Evolutionary conservation across 345 rosid genomes (phyloP).

Genomic region (Rhizophora mangle): DNA sequence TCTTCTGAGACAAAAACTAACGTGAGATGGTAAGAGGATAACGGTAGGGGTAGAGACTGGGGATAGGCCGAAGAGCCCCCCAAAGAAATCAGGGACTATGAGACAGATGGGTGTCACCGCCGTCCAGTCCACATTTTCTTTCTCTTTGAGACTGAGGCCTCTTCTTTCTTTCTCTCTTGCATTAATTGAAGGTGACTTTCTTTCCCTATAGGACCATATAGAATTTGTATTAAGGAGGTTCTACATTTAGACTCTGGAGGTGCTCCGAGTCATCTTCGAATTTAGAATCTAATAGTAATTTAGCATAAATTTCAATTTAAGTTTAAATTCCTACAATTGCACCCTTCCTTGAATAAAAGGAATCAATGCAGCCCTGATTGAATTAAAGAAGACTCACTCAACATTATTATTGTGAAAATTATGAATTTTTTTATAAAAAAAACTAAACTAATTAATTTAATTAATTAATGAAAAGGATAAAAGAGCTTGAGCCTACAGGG

Average conservation of each 20-base stretch:
- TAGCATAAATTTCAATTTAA: no score
- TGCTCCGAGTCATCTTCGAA: neutral
- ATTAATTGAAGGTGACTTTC: slow-evolving; percentile 16
- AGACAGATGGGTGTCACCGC: slow-evolving; percentile 7
- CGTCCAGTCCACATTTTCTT: neutral
- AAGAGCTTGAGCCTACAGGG: no score
- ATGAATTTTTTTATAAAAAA: no score
- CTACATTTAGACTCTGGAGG: neutral
- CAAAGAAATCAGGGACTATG: slow-evolving; percentile 23
- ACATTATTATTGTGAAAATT: no score
- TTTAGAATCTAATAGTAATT: neutral
- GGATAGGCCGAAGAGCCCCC: neutral
- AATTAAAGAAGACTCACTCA: no score
- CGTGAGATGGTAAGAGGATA: neutral
- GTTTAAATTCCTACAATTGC: no score
- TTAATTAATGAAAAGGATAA: no score
- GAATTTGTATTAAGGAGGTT: neutral
- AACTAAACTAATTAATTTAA: no score
- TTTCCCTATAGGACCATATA: neutral
- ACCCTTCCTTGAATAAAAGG: no score
- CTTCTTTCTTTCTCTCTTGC: neutral
- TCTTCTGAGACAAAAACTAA: slow-evolving; percentile 2
- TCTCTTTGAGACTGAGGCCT: neutral
- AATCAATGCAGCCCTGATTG: no score
- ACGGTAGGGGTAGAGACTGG: slow-evolving; percentile 7